Percentiles rank a stretch among this genome's conserved stretches.
phyloP scores from a whole-genome alignment of 768 basidiomycete genomes.

The Neoboletus magnificus region DNA sequence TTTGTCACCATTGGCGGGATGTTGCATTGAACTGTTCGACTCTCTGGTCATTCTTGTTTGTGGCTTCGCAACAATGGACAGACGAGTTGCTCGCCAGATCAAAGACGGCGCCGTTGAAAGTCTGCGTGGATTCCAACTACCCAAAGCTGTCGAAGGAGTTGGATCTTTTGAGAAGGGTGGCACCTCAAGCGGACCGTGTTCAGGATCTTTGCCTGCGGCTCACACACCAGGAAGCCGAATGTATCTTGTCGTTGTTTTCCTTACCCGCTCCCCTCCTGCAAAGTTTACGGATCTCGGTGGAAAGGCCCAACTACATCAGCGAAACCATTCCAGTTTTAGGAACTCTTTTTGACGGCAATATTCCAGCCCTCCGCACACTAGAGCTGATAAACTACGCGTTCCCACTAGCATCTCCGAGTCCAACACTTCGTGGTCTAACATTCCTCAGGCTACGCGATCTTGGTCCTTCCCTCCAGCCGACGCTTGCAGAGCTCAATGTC shows the following conservation, averaged over 20 bases:
- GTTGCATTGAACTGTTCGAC: slow-evolving; percentile 39
- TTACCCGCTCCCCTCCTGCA: slow-evolving; percentile 33
- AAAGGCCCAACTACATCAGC: slow-evolving; percentile 15
- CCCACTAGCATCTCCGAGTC: slow-evolving; percentile 36
- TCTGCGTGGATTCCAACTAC: slow-evolving; percentile 28
- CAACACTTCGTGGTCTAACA: slow-evolving; percentile 35
- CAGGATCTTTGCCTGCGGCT: slow-evolving; percentile 30
- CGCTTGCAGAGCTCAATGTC: slow-evolving; percentile 31
- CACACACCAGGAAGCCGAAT: slow-evolving; percentile 15
- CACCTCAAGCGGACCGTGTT: slow-evolving; percentile 35
- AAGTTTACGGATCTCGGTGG: slow-evolving; percentile 26
- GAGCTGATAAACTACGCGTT: slow-evolving; percentile 36
- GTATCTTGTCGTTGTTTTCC: slow-evolving; percentile 25
- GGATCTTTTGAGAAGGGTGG: slow-evolving; percentile 31
- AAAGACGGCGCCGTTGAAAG: slow-evolving; percentile 34
- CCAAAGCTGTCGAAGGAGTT: slow-evolving; percentile 22
- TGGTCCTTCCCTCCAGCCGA: slow-evolving; percentile 24
- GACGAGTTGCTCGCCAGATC: slow-evolving; percentile 45
- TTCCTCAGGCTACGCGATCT: slow-evolving; percentile 35
- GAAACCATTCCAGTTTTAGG: slow-evolving; percentile 25
- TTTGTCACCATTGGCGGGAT: slow-evolving; percentile 40
- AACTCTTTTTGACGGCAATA: slow-evolving; percentile 30
- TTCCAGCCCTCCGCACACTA: slow-evolving; percentile 35
- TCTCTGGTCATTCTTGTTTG: slow-evolving; percentile 40
- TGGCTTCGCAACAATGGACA: slow-evolving; percentile 35